Conservation (phyloP, 768 basidiomycete genomes). For the Pleurotus platypus region DNA sequence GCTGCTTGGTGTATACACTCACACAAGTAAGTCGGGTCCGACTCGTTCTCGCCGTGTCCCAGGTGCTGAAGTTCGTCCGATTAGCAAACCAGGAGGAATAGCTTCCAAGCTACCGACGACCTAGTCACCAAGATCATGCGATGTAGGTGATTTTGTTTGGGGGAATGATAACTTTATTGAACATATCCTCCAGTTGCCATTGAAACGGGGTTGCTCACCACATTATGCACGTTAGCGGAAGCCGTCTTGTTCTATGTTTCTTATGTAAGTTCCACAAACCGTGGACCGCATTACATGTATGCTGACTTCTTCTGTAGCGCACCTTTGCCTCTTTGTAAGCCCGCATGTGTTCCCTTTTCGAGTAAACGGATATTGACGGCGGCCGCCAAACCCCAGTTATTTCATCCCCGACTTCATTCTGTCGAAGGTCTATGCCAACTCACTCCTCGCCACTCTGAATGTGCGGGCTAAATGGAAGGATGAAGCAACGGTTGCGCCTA, state of each 20-base stretch:
- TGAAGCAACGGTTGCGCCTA: too few species aligned
- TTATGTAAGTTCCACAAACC: constrained; percentile 9
- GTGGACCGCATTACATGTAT: background rate
- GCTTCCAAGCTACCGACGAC: constrained; percentile 11
- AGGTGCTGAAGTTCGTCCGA: background rate
- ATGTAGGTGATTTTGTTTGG: constrained; percentile 10
- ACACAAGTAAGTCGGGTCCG: constrained; percentile 3
- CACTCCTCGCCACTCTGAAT: constrained; percentile 16
- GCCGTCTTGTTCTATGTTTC: constrained; percentile 13
- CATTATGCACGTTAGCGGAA: constrained; percentile 11
- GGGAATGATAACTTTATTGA: background rate
- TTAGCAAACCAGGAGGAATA: constrained; percentile 14
- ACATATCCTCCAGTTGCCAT: constrained; percentile 12
- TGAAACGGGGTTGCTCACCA: constrained; percentile 18
- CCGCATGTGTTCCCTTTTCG: background rate
- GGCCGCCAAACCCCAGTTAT: constrained; percentile 9
- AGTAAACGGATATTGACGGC: background rate
- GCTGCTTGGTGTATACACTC: constrained; percentile 12
- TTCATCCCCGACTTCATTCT: constrained; percentile 17
- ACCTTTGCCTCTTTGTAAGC: constrained; percentile 12
- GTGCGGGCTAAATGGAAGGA: background rate
- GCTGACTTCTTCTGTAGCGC: background rate
- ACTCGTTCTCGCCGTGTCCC: too few species aligned
- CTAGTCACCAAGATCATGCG: constrained; percentile 16
- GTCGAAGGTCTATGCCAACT: constrained; percentile 17